Base-by-base conservation (phyloP, 1,284 basidiomycete species). In the Lignosus rhinocerotis region DNA sequence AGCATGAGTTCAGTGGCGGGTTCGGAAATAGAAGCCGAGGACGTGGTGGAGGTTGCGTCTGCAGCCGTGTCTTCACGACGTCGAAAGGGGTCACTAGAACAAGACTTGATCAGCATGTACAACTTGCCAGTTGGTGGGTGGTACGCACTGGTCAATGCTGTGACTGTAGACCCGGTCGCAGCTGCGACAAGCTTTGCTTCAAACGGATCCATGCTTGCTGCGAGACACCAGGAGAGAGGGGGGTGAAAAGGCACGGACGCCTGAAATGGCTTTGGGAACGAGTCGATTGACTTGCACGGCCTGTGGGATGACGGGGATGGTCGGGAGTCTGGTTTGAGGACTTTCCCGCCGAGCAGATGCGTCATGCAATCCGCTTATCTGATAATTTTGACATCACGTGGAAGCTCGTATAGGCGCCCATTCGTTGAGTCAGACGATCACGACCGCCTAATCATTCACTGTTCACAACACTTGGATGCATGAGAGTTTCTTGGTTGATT, bases 31-130 rank as follows among this genome's bases (percentile, higher is more conserved):
- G 76, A 49, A 76, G 80, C 61, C 70, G 75, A 58, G 73, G 69
- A 66, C 73, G 73, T 43, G 59, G 52, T 25, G 78, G 79, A 43
- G 85, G 84, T 72, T 94, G 91, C 1, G 91, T 93, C 73, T 96
- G 93, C 19, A 96, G 75, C n/a, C 94, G 84, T 19, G 94, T 96
- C 75, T 96, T 96, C 66, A 96, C 83, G 55, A 96, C 92, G 73
- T 96, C 94, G 71, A 96, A 95, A 3, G 94, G 94, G 6, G 94
- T 96, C 94, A 96, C 93, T 95, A 70, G 25, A 25, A 25, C 25
- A 1, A 59, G 53, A 9, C 25, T 25, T n/a, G 8, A 31, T 58
- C 5, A 51, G 43, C 14, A 25, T 45, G 33, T 43, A 44, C 53
- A 57, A 68, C 51, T 61, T 60, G n/a, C 17, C 8, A 11, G 36